phyloP scores from a whole-genome alignment of 2,329 filamentous ascomycete species.

The Alternaria burnsii region DNA sequence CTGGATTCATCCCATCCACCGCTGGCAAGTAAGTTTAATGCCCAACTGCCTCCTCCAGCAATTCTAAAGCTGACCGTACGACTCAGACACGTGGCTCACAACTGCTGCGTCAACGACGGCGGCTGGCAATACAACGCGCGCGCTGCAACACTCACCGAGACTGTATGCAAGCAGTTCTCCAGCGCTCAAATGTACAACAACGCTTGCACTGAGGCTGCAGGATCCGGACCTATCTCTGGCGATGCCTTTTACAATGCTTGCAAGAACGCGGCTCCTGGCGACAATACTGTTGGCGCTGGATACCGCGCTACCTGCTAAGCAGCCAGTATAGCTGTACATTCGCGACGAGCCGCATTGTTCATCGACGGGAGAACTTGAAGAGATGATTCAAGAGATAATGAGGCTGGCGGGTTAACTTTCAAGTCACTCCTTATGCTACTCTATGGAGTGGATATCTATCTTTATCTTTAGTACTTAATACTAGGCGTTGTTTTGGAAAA shows the following conservation, averaged over 20 bases:
- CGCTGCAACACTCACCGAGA: not conserved
- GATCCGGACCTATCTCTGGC: not conserved
- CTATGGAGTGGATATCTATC: not conserved
- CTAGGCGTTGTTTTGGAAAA: not conserved
- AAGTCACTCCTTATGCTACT: not conserved
- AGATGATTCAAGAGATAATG: not conserved
- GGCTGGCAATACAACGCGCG: not conserved
- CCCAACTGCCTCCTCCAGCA: fast-evolving
- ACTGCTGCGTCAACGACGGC: not conserved
- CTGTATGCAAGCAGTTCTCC: not conserved
- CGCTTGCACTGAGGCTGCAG: not conserved
- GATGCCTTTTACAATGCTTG: not conserved
- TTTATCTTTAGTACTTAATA: not conserved
- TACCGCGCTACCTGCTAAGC: too few relatives aligned
- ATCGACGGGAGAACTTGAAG: not conserved
- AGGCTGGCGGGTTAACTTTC: not conserved
- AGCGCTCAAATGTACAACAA: not conserved
- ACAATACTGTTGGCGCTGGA: not conserved
- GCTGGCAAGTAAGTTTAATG: not conserved
- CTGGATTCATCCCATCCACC: not conserved
- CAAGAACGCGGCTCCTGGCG: not conserved
- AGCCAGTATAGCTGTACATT: fast-evolving
- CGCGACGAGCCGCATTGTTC: not conserved
- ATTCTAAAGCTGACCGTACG: not conserved
- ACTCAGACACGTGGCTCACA: not conserved